Evolutionary conservation across 768 basidiomycete genomes (phyloP), one percentile per base, ranked within the genome.

Genomic region (Trametes punicea): DNA sequence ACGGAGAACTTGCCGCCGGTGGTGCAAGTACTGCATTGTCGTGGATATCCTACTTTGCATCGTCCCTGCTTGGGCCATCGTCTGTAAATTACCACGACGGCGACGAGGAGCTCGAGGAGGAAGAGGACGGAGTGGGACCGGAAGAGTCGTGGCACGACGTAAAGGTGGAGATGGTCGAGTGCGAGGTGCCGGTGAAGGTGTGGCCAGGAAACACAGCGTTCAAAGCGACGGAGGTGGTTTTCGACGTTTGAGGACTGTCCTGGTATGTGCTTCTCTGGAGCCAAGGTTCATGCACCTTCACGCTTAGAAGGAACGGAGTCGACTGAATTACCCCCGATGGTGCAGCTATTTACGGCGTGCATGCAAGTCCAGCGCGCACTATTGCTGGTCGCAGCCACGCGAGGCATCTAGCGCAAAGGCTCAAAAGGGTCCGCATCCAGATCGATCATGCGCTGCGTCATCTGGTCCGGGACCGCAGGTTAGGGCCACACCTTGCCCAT

Each of bases 161-260:
- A 10, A 75, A 70, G 65, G 78, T 87, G 23, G 94, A 98, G 78
- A 90, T 86, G 56, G 93, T 98, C 16, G 96, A 97, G 70, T 97
- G 94, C 65, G 90, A 94, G 69, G 89, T 98, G 39, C 91, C 92
- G 18, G 82, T 98, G 54, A 82, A 71, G 62, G 88, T 97, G 1
- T 94, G 88, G 81, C 86, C 93, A 10, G 91, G 91, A 40, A 93
- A 92, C 71, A 95, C 91, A 4, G 88, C 85, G 40, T 93, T 90
- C 72, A 86, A 82, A 70, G 82, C 90, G 3, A 75, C 81, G 66
- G 85, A 90, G 59, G 85, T 91, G 7, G 83, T 88, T 26, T 90
- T 91, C 67, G 85, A 87, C 66, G 84, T 90, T 3, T 88, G 46
- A 47, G 40, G 41, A 40, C 50, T 18, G 18, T 21, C 26, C 42